These are phyloP conservation scores for Backusella australiensis DNA, from an alignment of 192 early-diverging fungal genomes.

Conservation along the genomic window DNA sequence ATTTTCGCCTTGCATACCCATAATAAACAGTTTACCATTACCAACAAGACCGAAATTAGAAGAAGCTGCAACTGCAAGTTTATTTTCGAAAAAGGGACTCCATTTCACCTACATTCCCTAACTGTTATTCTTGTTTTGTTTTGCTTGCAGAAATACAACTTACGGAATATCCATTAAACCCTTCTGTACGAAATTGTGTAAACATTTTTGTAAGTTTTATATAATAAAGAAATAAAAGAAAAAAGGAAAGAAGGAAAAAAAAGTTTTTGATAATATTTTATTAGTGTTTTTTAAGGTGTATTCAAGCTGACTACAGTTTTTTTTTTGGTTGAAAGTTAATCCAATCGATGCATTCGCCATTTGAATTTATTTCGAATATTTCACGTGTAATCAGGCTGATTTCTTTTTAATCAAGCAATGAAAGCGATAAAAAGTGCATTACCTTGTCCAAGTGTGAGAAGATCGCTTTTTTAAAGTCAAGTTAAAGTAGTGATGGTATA, in stretches of 20 bases:
- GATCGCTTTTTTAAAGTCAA: too few species aligned
- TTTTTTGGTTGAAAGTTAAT: background rate
- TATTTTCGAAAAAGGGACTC: constrained; percentile 91
- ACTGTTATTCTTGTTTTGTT: constrained; percentile 5
- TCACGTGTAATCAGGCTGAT: background rate
- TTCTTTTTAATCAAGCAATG: background rate
- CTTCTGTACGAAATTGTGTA: constrained; percentile 67
- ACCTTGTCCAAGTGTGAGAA: background rate
- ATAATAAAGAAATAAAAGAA: background rate
- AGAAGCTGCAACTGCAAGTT: constrained; percentile 81
- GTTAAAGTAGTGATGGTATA: background rate
- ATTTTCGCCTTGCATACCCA: constrained; percentile 49
- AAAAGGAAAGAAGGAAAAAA: background rate
- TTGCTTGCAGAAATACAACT: constrained; percentile 1
- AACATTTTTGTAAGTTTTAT: constrained; percentile 35
- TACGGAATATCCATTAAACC: constrained; percentile 91
- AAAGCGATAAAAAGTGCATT: background rate
- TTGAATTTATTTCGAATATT: background rate
- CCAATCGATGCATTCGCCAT: background rate
- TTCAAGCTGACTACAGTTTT: constrained; percentile 4
- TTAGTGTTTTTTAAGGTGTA: constrained; percentile 6
- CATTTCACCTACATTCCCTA: constrained; percentile 70
- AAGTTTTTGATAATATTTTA: background rate
- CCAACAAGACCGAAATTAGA: constrained; percentile 98
- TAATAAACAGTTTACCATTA: constrained; percentile 86